Percentiles rank a stretch among this genome's conserved stretches.
Evolutionary conservation across 768 basidiomycete species (phyloP).

Genomic region (Mycena polygramma): DNA sequence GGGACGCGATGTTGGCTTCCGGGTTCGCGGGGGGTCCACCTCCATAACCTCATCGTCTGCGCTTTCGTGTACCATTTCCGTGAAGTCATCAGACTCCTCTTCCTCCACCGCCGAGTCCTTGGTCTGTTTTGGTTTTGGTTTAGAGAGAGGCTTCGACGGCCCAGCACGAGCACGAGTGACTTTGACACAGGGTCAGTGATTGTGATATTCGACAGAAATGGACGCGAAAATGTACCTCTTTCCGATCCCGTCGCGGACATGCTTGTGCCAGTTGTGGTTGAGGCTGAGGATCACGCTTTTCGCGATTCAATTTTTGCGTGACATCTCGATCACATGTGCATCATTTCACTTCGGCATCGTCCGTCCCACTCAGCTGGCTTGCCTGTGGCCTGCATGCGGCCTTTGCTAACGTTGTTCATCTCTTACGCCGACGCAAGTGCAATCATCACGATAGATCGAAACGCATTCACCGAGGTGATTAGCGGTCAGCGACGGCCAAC

Average conservation of each 20-base stretch:
- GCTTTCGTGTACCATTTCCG: neutral
- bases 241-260: constrained; percentile 33
- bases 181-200: neutral
- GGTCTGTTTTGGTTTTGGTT: constrained; percentile 25
- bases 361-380: too few species aligned
- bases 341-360: too few species aligned
- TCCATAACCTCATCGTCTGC: constrained; percentile 29
- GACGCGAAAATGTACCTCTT: constrained; percentile 31
- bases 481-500: too few species aligned
- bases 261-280: neutral
- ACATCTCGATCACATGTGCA: constrained; percentile 1
- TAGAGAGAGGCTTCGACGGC: constrained; percentile 29
- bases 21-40: constrained; percentile 29
- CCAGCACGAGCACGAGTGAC: constrained; percentile 31
- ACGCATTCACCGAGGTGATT: neutral
- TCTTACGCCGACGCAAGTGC: too few species aligned
- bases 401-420: too few species aligned
- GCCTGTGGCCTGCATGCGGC: too few species aligned
- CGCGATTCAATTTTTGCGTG: too few species aligned
- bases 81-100: constrained; percentile 29
- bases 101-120: constrained; percentile 23
- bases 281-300: neutral
- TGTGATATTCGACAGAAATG: neutral
- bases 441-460: too few species aligned
- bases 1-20: constrained; percentile 27